phyloP scores from a whole-genome alignment of 805 yeast species.

The Candida insectalens region DNA sequence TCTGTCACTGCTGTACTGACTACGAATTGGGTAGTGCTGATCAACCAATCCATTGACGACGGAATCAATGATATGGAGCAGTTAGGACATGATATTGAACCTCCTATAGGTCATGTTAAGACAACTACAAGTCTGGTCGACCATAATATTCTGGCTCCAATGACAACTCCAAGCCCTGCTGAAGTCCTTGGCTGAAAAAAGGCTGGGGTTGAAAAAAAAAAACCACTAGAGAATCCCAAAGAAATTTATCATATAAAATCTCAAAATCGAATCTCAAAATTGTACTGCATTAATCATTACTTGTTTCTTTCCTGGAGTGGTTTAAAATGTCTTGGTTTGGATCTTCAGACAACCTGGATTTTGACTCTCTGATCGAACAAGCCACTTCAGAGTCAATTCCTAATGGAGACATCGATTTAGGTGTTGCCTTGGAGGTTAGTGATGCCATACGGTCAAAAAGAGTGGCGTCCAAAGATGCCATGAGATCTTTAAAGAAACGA shows the following conservation, averaged over 20 bases:
- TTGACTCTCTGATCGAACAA: conserved; percentile 57
- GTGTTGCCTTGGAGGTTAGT: conserved; percentile 68
- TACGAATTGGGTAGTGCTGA: conserved; percentile 23
- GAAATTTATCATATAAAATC: too few relatives aligned
- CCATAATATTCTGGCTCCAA: conserved; percentile 20
- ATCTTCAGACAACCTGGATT: conserved; percentile 22
- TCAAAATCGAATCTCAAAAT: too few relatives aligned
- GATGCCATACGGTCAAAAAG: conserved; percentile 79
- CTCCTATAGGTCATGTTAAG: too few relatives aligned
- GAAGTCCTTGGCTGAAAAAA: not conserved
- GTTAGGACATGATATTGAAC: too few relatives aligned
- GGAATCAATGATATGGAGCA: conserved; percentile 10
- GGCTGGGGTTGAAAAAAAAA: not conserved
- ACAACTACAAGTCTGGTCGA: too few relatives aligned
- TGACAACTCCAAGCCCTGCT: conserved; percentile 3
- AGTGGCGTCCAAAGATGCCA: conserved; percentile 69
- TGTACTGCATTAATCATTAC: too few relatives aligned
- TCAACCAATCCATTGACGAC: conserved; percentile 20
- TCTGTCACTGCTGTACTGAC: conserved; percentile 26
- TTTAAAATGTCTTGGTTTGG: conserved; percentile 46
- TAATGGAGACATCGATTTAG: conserved; percentile 76
- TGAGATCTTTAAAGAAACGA: conserved; percentile 75
- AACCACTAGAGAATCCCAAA: too few relatives aligned
- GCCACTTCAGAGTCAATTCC: conserved; percentile 91
- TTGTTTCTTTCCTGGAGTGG: too few relatives aligned